Percentiles rank a stretch among this genome's conserved stretches.
Evolutionary conservation across 148 eudicot species (phyloP).

Genomic region (Rhododendron mucronatum): DNA sequence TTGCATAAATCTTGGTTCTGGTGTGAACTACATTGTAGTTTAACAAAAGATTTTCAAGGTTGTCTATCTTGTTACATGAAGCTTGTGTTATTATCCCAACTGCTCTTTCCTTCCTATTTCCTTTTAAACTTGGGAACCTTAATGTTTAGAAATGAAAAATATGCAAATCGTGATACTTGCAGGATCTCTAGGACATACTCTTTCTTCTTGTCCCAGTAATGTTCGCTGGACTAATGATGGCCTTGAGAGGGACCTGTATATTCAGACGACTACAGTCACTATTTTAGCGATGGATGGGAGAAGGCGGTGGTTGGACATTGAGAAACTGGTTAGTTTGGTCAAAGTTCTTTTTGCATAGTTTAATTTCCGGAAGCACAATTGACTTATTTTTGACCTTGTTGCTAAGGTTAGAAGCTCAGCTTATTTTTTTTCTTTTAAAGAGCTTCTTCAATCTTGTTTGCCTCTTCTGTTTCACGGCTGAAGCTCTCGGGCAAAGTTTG

Average conservation of each 20-base stretch:
- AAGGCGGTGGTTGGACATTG: constrained; percentile 94
- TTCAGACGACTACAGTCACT: constrained; percentile 69
- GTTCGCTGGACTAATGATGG: constrained; percentile 67
- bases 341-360: constrained; percentile 3
- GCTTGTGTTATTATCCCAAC: not conserved
- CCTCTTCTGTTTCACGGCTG: not conserved
- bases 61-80: not conserved
- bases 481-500: not conserved
- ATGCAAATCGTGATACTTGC: constrained; percentile 17
- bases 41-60: not conserved
- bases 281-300: constrained; percentile 95
- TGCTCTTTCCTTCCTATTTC: not conserved
- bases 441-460: not conserved
- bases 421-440: not conserved
- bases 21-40: not conserved
- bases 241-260: constrained; percentile 86
- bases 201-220: constrained; percentile 63
- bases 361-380: not conserved
- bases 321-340: constrained; percentile 73
- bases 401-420: constrained; percentile 6
- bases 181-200: constrained; percentile 40
- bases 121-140: not conserved
- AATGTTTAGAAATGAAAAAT: not conserved
- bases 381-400: not conserved
- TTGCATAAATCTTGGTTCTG: not conserved